Conservation (phyloP, 768 basidiomycete species). For the Cyathus striatus region DNA sequence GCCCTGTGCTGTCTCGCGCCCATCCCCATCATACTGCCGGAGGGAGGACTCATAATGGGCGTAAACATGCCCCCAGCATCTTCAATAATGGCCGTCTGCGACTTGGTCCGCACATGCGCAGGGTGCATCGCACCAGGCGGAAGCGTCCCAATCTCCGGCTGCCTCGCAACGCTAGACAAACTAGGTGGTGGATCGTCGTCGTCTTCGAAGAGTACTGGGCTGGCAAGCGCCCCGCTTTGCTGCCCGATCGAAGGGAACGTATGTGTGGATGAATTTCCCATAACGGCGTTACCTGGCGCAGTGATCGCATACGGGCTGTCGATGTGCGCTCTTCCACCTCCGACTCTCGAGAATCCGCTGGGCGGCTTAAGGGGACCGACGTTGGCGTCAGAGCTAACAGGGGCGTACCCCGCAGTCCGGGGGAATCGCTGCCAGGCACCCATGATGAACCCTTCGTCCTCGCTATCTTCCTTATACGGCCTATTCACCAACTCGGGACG, state of each 20-base stretch:
- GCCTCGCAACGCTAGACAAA: slow-evolving; percentile 40
- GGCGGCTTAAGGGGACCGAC: slow-evolving; percentile 2
- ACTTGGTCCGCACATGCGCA: slow-evolving; percentile 66
- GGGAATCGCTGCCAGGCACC: slow-evolving; percentile 86
- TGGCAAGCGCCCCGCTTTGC: slow-evolving; percentile 18
- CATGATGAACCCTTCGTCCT: slow-evolving; percentile 89
- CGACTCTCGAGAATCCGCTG: slow-evolving; percentile 81
- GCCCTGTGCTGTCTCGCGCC: slow-evolving; percentile 1
- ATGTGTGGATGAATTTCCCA: slow-evolving; percentile 59
- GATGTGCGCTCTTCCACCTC: slow-evolving; percentile 83
- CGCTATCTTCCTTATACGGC: slow-evolving; percentile 75
- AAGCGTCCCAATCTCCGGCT: slow-evolving; percentile 24
- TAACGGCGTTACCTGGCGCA: too few species aligned
- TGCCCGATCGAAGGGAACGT: slow-evolving; percentile 65
- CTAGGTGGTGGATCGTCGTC: slow-evolving; percentile 45
- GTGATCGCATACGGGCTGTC: slow-evolving; percentile 81
- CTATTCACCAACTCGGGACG: slow-evolving; percentile 75
- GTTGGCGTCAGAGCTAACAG: slow-evolving; percentile 31
- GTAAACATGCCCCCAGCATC: slow-evolving; percentile 32
- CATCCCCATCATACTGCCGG: too few species aligned
- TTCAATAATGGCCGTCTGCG: slow-evolving; percentile 84
- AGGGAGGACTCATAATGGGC: neutral
- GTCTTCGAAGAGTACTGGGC: slow-evolving; percentile 16
- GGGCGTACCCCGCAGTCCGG: slow-evolving; percentile 36
- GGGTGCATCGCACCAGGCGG: slow-evolving; percentile 68